phyloP scores from a whole-genome alignment of 2,329 filamentous ascomycete species.

The Davidsoniella neocaledoniae region DNA sequence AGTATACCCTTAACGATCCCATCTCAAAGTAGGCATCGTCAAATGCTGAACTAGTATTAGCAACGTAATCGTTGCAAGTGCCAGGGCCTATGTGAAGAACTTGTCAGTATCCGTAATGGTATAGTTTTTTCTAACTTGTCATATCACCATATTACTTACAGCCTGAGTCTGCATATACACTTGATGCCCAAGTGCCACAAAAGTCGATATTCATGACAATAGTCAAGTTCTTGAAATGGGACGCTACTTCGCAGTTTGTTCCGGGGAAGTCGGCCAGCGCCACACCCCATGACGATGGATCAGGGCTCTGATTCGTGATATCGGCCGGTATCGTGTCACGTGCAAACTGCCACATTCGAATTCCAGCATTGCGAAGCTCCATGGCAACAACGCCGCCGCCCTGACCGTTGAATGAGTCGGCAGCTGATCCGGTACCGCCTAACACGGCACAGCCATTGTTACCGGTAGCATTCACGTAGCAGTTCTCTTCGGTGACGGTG shows the following conservation, averaged over 20 bases:
- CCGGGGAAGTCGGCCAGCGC: constrained; percentile 48
- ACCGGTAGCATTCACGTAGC: constrained; percentile 31
- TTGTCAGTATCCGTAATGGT: not conserved
- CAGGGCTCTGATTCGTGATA: constrained; percentile 33
- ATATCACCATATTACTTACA: constrained; percentile 19
- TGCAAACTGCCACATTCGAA: constrained; percentile 45
- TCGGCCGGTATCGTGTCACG: constrained; percentile 32
- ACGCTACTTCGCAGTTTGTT: constrained; percentile 41
- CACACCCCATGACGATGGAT: constrained; percentile 44
- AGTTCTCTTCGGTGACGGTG: constrained; percentile 25
- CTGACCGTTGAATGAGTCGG: constrained; percentile 31
- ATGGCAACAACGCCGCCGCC: constrained; percentile 44
- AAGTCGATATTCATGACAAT: constrained; percentile 51
- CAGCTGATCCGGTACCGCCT: constrained; percentile 28
- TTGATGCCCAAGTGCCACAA: constrained; percentile 39
- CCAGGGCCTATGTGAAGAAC: constrained; percentile 26
- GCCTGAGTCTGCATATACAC: constrained; percentile 28
- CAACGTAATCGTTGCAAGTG: constrained; percentile 40
- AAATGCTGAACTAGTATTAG: constrained; percentile 38
- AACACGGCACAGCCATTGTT: constrained; percentile 35
- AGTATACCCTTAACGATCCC: constrained; percentile 40
- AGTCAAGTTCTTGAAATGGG: constrained; percentile 46
- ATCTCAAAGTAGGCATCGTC: constrained; percentile 49
- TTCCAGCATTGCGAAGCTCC: constrained; percentile 42
- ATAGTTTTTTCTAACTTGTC: not conserved